Percentiles rank a stretch among this genome's conserved stretches.
phyloP scores from a whole-genome alignment of 78 protist genomes.

The Isochrysis galbana region DNA sequence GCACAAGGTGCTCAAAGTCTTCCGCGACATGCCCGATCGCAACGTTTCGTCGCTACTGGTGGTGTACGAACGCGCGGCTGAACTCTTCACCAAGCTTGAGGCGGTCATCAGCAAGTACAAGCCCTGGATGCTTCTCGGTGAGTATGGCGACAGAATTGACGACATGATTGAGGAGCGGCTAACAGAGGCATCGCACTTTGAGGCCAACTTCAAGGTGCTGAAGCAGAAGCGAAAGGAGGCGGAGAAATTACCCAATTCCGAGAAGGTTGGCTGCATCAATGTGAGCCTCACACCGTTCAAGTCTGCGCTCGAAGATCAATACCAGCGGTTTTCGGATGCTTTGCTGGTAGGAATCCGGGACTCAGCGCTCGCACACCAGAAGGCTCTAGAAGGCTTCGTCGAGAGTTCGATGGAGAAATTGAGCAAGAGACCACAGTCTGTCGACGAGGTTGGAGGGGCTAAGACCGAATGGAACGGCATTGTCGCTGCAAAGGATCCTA shows the following conservation, averaged over 20 bases:
- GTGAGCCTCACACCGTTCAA: constrained; percentile 57
- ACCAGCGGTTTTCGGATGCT: constrained; percentile 43
- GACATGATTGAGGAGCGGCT: constrained; percentile 25
- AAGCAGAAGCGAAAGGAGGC: constrained; percentile 45
- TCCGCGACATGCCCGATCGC: constrained; percentile 58
- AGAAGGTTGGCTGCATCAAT: constrained; percentile 64
- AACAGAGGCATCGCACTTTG: constrained; percentile 52
- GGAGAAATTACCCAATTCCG: constrained; percentile 51
- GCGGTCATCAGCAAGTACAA: neutral
- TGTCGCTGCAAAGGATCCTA: neutral
- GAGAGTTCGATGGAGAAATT: constrained; percentile 29
- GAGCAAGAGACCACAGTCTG: constrained; percentile 6
- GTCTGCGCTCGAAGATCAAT: constrained; percentile 55
- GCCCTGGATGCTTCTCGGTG: constrained; percentile 38
- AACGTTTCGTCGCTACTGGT: constrained; percentile 37
- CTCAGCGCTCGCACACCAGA: neutral
- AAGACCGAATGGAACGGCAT: neutral
- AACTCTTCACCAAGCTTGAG: constrained; percentile 44
- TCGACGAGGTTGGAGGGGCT: constrained; percentile 65
- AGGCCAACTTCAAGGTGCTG: constrained; percentile 54
- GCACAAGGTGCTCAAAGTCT: constrained; percentile 27
- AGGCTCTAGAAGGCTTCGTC: constrained; percentile 38
- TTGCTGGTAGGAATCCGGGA: constrained; percentile 40
- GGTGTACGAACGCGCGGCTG: constrained; percentile 56
- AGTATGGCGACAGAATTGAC: neutral